These are phyloP conservation scores for Lactarius vividus DNA, from an alignment of 768 basidiomycete genomes.

Conservation along the genomic window DNA sequence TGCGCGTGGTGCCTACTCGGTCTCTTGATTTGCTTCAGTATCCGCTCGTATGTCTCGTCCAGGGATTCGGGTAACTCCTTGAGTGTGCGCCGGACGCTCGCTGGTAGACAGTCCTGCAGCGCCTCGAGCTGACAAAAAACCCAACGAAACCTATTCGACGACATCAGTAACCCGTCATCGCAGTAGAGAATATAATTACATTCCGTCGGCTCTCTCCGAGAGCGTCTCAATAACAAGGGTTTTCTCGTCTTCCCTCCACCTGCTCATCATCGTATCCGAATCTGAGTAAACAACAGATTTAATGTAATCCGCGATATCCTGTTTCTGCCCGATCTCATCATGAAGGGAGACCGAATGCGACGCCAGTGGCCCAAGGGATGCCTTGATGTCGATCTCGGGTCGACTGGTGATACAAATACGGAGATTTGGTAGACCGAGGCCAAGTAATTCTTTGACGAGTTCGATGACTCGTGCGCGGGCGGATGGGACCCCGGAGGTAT, in stretches of 20 bases:
- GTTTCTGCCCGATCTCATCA: background rate
- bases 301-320: background rate
- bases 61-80: background rate
- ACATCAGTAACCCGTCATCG: background rate
- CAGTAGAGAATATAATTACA: background rate
- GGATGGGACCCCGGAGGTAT: background rate
- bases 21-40: background rate
- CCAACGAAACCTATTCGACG: background rate
- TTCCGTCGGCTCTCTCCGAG: background rate
- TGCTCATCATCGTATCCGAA: background rate
- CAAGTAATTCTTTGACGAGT: background rate
- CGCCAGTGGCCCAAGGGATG: background rate
- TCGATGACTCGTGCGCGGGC: background rate
- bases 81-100: background rate
- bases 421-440: background rate
- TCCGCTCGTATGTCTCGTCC: background rate
- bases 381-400: background rate
- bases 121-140: background rate
- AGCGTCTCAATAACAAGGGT: background rate
- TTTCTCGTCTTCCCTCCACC: background rate
- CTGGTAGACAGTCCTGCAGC: no score
- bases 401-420: background rate
- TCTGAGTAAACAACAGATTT: background rate
- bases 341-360: background rate
- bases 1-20: background rate